phyloP scores from a whole-genome alignment of 768 basidiomycete genomes.

The Asterophora parasitica region DNA sequence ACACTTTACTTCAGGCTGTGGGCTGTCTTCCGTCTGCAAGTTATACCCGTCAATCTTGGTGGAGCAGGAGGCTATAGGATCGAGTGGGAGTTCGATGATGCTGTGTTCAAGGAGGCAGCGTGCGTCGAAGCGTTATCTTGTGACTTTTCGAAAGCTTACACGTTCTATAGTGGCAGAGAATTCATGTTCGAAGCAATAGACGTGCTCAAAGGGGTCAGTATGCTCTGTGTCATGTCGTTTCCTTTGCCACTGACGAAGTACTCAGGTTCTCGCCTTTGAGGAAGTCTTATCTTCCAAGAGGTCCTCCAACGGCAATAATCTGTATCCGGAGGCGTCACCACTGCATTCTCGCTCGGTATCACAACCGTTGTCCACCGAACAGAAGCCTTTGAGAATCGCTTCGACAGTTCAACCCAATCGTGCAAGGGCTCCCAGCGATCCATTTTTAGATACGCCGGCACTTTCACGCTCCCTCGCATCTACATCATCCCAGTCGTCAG shows the following conservation, averaged over 20 bases:
- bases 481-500: slow-evolving; percentile 46
- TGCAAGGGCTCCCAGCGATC: slow-evolving; percentile 71
- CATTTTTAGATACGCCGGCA: slow-evolving; percentile 70
- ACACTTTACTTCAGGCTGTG: slow-evolving; percentile 43
- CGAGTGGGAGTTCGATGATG: slow-evolving; percentile 92
- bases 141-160: slow-evolving; percentile 16
- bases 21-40: slow-evolving; percentile 78
- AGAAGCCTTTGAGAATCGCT: slow-evolving; percentile 37
- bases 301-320: slow-evolving; percentile 26
- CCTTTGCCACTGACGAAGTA: slow-evolving; percentile 10
- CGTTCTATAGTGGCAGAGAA: slow-evolving; percentile 70
- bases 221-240: slow-evolving; percentile 16
- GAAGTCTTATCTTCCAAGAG: slow-evolving; percentile 46
- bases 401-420: slow-evolving; percentile 53
- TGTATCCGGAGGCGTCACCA: slow-evolving; percentile 32
- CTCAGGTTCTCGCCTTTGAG: slow-evolving; percentile 61
- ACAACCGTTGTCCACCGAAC: slow-evolving; percentile 42
- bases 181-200: slow-evolving; percentile 93
- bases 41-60: slow-evolving; percentile 73
- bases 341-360: slow-evolving; percentile 55
- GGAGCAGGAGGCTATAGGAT: slow-evolving; percentile 72
- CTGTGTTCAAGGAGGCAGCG: slow-evolving; percentile 92
- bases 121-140: slow-evolving; percentile 39
- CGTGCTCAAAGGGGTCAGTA: slow-evolving; percentile 83
- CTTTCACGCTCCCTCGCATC: slow-evolving; percentile 52